Percentiles rank a stretch among this genome's conserved stretches.
phyloP scores from a whole-genome alignment of 208 protist species.

The Crithidia sp. region DNA sequence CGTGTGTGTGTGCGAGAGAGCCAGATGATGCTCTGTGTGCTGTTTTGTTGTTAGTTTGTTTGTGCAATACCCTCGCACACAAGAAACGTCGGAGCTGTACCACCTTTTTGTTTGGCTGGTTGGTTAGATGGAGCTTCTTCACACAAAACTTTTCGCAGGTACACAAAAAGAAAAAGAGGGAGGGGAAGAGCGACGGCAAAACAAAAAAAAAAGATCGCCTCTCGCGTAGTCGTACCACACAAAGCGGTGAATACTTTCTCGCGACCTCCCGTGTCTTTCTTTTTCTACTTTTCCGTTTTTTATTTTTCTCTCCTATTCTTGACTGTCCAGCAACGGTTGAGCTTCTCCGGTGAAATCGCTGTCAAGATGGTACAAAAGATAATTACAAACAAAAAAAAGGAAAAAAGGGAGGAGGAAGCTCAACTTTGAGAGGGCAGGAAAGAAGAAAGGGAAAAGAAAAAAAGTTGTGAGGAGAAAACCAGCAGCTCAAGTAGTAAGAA shows the following conservation, averaged over 20 bases:
- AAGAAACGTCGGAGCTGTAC: not conserved
- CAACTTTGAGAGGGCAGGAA: not conserved
- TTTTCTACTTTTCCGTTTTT: not conserved
- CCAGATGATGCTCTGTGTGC: too few relatives aligned
- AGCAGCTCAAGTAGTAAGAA: too few relatives aligned
- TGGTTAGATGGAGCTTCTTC: not conserved
- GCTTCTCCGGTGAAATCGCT: too few relatives aligned
- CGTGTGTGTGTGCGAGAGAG: not conserved
- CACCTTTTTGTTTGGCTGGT: too few relatives aligned
- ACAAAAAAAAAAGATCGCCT: slow-evolving; percentile 18
- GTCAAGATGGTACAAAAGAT: not conserved
- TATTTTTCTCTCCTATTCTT: too few relatives aligned
- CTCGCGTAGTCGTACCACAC: not conserved
- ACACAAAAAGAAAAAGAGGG: slow-evolving; percentile 4
- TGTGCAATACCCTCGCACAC: not conserved
- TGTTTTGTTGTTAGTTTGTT: not conserved
- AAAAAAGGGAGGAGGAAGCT: not conserved
- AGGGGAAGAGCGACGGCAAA: slow-evolving; percentile 1
- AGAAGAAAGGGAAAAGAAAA: slow-evolving; percentile 9
- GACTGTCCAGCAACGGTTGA: too few relatives aligned
- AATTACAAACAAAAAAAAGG: slow-evolving; percentile 9
- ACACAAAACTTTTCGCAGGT: too few relatives aligned
- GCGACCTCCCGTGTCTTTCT: not conserved
- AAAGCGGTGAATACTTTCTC: not conserved
- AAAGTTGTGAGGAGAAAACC: not conserved